Evolutionary conservation across 257 asterid genomes (phyloP).

Genomic region (Hygrophila difformis): DNA sequence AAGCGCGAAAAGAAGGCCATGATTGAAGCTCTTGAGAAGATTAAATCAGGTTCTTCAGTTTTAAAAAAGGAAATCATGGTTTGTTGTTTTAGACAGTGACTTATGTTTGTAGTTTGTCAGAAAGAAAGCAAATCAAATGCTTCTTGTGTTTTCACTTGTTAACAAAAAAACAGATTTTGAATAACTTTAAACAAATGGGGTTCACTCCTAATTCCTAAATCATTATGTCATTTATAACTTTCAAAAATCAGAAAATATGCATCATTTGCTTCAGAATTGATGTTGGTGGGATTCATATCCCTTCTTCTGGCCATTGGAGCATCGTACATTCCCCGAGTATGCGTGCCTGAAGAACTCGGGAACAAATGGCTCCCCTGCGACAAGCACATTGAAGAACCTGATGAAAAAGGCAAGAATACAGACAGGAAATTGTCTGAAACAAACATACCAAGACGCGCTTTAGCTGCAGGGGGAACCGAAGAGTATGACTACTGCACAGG

Average conservation of each 20-base stretch:
- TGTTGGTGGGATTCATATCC: conserved; percentile 62
- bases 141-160: no score
- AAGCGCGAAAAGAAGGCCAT: conserved; percentile 51
- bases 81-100: no score
- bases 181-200: no score
- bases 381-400: not conserved
- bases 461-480: conserved; percentile 23
- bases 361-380: conserved; percentile 59
- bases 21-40: conserved; percentile 64
- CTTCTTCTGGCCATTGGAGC: conserved; percentile 55
- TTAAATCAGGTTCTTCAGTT: conserved; percentile 42
- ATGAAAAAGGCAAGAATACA: conserved; percentile 17
- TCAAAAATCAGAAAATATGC: no score
- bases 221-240: no score
- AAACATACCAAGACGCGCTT: conserved; percentile 30
- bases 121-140: no score
- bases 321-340: conserved; percentile 34
- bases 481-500: conserved; percentile 19
- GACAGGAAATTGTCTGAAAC: conserved; percentile 25
- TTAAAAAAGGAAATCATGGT: no score
- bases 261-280: conserved; percentile 43
- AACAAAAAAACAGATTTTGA: no score
- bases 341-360: conserved; percentile 37
- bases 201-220: no score
- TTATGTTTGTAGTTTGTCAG: no score